A percentile compares a stretch with the other conserved stretches of the same genome.
phyloP scores from a whole-genome alignment of 768 basidiomycete genomes.

The Hygrocybe punicea region DNA sequence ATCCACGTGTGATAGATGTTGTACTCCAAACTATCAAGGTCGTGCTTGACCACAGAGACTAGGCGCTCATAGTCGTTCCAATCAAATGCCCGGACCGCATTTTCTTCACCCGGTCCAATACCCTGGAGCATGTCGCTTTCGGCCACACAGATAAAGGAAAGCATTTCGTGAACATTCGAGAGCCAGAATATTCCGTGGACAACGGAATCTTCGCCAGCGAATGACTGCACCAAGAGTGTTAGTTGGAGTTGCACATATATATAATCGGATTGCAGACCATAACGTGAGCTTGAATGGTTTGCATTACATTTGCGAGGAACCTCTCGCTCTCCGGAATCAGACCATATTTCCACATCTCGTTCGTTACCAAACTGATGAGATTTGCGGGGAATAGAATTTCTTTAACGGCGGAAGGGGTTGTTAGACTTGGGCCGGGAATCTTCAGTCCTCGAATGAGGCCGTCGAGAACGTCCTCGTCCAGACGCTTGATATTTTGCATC shows the following conservation, averaged over 20 bases:
- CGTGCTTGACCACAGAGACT: constrained; percentile 97
- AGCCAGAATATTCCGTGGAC: constrained; percentile 98
- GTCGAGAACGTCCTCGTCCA: constrained; percentile 91
- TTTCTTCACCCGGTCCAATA: constrained; percentile 94
- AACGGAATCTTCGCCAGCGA: constrained; percentile 90
- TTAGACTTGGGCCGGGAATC: constrained; percentile 85
- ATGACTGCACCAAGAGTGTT: constrained; percentile 55
- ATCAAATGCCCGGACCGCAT: constrained; percentile 86
- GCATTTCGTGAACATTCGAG: constrained; percentile 99
- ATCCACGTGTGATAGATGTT: constrained; percentile 99
- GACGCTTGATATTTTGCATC: constrained; percentile 82
- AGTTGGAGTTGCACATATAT: constrained; percentile 8
- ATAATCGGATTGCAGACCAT: constrained; percentile 65
- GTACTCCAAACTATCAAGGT: constrained; percentile 96
- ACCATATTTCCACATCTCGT: constrained; percentile 99
- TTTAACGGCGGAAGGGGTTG: constrained; percentile 90
- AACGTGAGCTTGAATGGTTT: constrained; percentile 93
- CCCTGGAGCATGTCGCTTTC: constrained; percentile 98
- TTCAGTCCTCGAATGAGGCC: constrained; percentile 89
- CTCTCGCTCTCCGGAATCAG: constrained; percentile 95
- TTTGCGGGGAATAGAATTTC: constrained; percentile 99
- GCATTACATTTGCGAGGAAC: constrained; percentile 98
- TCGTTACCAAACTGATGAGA: constrained; percentile 94
- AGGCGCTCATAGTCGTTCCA: constrained; percentile 97
- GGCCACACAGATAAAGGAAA: constrained; percentile 98